Evolutionary conservation across 2,329 filamentous ascomycete genomes (phyloP).

Genomic region (Magnaporthiopsis incrustans): DNA sequence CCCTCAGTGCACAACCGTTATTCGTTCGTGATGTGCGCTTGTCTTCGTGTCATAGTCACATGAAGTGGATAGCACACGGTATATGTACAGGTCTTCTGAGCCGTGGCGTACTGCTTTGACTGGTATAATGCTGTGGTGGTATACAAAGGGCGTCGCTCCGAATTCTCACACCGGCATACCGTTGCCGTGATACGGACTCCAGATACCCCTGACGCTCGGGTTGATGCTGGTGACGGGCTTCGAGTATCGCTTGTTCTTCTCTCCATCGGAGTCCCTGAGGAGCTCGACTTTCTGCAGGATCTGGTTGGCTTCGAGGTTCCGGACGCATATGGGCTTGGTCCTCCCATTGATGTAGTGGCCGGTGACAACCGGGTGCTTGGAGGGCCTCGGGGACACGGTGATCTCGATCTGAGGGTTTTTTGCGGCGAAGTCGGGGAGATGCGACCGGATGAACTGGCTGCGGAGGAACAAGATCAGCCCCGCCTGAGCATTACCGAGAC

Average conservation of each 20-base stretch:
- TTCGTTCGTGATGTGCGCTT: too few species aligned
- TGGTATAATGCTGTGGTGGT: slow-evolving; percentile 12
- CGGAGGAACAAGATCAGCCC: slow-evolving; percentile 3
- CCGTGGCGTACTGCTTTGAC: slow-evolving; percentile 11
- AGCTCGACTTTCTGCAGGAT: slow-evolving; percentile 73
- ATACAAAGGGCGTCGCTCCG: slow-evolving; percentile 9
- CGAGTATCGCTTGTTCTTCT: slow-evolving; percentile 57
- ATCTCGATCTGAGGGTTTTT: slow-evolving; percentile 86
- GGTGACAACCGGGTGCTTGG: slow-evolving; percentile 79
- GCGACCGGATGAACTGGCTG: slow-evolving; percentile 73
- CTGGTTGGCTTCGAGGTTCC: slow-evolving; percentile 73
- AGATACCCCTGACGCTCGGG: slow-evolving; percentile 60
- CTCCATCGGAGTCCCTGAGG: slow-evolving; percentile 65
- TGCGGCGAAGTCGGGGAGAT: slow-evolving; percentile 69
- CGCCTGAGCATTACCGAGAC: too few species aligned
- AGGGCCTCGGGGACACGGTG: slow-evolving; percentile 80
- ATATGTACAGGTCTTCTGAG: slow-evolving; percentile 6
- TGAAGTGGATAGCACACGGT: not conserved
- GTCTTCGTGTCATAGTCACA: too few species aligned
- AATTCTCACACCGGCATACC: slow-evolving; percentile 40
- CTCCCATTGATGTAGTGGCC: slow-evolving; percentile 90
- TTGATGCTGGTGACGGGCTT: slow-evolving; percentile 59
- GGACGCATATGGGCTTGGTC: slow-evolving; percentile 78
- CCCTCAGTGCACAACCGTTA: too few species aligned
- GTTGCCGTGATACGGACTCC: slow-evolving; percentile 61